Evolutionary conservation across 495 filamentous ascomycete species (phyloP).

Genomic region (Lasiosphaeria miniovina): DNA sequence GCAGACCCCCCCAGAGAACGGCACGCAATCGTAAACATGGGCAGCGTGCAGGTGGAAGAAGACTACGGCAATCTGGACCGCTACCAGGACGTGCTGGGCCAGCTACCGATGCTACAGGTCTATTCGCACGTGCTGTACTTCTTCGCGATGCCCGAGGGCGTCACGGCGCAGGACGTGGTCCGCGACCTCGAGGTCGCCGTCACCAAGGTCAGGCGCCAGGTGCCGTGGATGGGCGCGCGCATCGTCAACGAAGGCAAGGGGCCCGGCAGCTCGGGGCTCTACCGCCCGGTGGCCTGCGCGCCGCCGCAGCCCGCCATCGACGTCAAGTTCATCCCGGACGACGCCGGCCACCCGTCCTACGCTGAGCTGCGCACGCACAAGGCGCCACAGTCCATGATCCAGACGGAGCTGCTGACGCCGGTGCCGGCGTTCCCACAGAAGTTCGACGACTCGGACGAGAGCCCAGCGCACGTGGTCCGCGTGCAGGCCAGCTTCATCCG

Average conservation of each 20-base stretch:
- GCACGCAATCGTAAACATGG: too few relatives aligned
- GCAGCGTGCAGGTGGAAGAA: too few relatives aligned
- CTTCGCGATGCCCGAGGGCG: constrained; percentile 26
- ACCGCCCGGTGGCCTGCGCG: not conserved
- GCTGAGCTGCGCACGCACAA: constrained; percentile 20
- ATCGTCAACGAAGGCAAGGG: not conserved
- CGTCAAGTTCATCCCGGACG: not conserved
- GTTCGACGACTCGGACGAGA: constrained; percentile 24
- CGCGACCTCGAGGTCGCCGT: constrained; percentile 26
- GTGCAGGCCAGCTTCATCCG: constrained; percentile 38
- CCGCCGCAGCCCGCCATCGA: not conserved
- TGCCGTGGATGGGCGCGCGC: constrained; percentile 28
- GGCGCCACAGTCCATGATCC: constrained; percentile 31
- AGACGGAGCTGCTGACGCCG: constrained; percentile 24
- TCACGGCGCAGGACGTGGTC: constrained; percentile 17
- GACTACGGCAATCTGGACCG: not conserved
- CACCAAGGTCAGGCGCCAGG: constrained; percentile 19
- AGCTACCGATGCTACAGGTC: constrained; percentile 40
- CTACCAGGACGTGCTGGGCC: constrained; percentile 28
- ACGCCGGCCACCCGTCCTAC: constrained; percentile 21
- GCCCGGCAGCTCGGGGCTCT: not conserved
- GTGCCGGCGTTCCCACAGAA: constrained; percentile 28
- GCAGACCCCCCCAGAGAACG: too few relatives aligned
- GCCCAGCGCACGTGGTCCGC: constrained; percentile 31
- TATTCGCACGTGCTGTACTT: constrained; percentile 37